Base-by-base conservation (phyloP, 192 early-diverging fungal species). In the Physocladia obscura region DNA sequence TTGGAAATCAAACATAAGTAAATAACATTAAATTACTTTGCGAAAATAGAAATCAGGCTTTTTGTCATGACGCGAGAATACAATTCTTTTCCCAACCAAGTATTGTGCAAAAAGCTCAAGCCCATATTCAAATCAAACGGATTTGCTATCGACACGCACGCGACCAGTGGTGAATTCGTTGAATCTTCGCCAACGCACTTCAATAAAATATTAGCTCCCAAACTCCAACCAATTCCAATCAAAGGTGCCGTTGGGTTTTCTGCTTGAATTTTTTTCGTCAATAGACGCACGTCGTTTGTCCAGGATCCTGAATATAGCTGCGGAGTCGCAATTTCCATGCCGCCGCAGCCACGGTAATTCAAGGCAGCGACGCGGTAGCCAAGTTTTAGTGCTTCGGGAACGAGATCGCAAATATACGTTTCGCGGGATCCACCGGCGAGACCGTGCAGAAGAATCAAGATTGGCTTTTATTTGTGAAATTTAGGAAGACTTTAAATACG, bases 361-460 rank as follows among this genome's bases (percentile, higher is more conserved):
- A 92, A 82, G 22, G 96, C 93, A 0, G 95, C 93, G 4, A 82
- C 82, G 36, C 89, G 83, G 74, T 90, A 92, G 49, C 82, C 81
- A 19, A 37, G 39, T 11, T 57, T 44, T 17, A 70, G 36, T 11
- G 56, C 48, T 27, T 76, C 61, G 22, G 63, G 73, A 35, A 92
- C 82, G 15, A 95, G 69, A 6, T 86, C 80, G 26, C 89, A 88
- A 35, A 98, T 89, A 67, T 98, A 98, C 1, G 84, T 84, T 76
- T 97, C 94, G 76, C 92, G 89, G 44, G 90, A 92, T 34, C 93
- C 93, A 49, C 96, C 96, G 4, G 94, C 95, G 64, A 98, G 75
- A 29, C 96, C 94, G 74, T 96, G 96, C 15, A 92, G 79, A 40
- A 94, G 80, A 3, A 98, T 81, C 37, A 96, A 74, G 31, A 89